A percentile compares a stretch with the other conserved stretches of the same genome.
These are phyloP conservation scores for Pythium insidiosum DNA, from an alignment of 352 stramenopile species.

Conservation along the genomic window DNA sequence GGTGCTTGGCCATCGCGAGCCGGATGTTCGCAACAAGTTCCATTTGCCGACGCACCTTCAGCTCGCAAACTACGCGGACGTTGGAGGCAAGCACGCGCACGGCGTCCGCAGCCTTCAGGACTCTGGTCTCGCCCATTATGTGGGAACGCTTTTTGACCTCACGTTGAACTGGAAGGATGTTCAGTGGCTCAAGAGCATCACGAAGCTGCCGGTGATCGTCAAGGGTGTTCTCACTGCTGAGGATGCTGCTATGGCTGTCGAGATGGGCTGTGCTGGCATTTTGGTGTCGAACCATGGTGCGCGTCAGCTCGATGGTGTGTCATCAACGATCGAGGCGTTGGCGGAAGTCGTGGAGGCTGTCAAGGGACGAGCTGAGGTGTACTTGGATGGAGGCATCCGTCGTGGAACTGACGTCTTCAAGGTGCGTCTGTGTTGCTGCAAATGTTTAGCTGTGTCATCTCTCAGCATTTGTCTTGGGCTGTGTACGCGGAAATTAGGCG, in stretches of 20 bases:
- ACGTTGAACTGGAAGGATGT: slow-evolving; percentile 93
- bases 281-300: slow-evolving; percentile 94
- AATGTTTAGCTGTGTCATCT: no score
- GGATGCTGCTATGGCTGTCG: slow-evolving; percentile 86
- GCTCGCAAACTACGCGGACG: slow-evolving; percentile 29
- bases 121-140: slow-evolving; percentile 42
- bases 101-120: slow-evolving; percentile 43
- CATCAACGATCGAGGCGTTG: slow-evolving; percentile 89
- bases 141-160: slow-evolving; percentile 89
- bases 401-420: slow-evolving; percentile 95
- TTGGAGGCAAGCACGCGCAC: slow-evolving; percentile 55
- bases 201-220: slow-evolving; percentile 86
- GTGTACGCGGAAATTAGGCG: no score
- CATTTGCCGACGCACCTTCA: slow-evolving; percentile 61
- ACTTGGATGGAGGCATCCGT: slow-evolving; percentile 92
- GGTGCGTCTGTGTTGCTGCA: slow-evolving; percentile 24
- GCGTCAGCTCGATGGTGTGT: slow-evolving; percentile 86
- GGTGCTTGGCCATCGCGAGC: slow-evolving; percentile 92
- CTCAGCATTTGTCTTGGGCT: no score
- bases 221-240: slow-evolving; percentile 93
- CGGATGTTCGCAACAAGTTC: slow-evolving; percentile 93
- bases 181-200: slow-evolving; percentile 89
- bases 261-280: slow-evolving; percentile 88
- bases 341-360: slow-evolving; percentile 87
- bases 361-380: slow-evolving; percentile 78